phyloP scores from a whole-genome alignment of 257 asterid genomes.

The Lycium barbarum region DNA sequence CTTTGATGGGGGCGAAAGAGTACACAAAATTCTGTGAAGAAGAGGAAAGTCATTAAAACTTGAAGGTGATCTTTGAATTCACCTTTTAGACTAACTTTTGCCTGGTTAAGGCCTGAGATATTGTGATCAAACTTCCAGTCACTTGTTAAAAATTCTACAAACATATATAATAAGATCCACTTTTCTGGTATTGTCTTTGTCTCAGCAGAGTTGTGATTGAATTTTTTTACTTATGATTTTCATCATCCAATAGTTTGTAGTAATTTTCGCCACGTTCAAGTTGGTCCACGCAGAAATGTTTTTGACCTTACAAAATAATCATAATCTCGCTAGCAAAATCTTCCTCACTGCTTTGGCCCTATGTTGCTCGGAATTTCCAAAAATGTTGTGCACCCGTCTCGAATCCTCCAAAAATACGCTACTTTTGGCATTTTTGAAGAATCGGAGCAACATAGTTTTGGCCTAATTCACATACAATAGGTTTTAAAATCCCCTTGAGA shows the following conservation, averaged over 20 bases:
- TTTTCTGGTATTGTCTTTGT: neutral
- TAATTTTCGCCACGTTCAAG: neutral
- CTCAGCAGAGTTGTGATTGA: neutral
- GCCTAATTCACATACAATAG: neutral
- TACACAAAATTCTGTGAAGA: constrained; percentile 89
- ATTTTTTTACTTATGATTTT: neutral
- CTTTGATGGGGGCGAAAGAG: constrained; percentile 68
- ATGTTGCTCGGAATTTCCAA: too few species aligned
- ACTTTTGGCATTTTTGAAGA: too few species aligned
- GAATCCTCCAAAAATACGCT: too few species aligned
- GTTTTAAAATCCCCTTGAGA: neutral
- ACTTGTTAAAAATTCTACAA: constrained; percentile 16
- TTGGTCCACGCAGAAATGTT: neutral
- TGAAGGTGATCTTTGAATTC: constrained; percentile 43
- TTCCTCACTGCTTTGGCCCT: neutral
- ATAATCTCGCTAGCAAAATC: neutral
- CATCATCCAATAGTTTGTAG: neutral
- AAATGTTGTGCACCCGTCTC: too few species aligned
- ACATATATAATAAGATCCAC: neutral
- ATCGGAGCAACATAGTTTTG: neutral
- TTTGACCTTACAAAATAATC: too few species aligned
- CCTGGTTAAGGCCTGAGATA: constrained; percentile 22
- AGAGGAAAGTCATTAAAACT: constrained; percentile 56
- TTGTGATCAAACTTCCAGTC: neutral
- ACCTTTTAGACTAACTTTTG: constrained; percentile 25